Conservation (phyloP, 495 filamentous ascomycete genomes). For the Neurospora tetrasperma region DNA sequence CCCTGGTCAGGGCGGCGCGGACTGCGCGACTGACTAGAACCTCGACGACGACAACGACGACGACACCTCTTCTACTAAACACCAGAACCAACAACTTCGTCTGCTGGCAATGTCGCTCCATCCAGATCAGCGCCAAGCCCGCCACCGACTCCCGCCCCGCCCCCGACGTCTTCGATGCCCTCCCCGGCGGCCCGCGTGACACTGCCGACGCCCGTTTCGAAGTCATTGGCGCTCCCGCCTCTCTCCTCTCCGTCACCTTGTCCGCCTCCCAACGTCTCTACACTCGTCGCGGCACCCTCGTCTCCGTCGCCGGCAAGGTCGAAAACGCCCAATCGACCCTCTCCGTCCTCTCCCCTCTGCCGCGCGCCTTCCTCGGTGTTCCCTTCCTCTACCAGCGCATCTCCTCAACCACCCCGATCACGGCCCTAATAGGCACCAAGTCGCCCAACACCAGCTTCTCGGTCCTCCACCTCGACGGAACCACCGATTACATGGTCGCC, state of each 20-base stretch:
- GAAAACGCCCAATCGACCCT: constrained; percentile 87
- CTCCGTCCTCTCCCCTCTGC: constrained; percentile 74
- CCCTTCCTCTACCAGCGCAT: constrained; percentile 93
- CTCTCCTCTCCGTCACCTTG: constrained; percentile 82
- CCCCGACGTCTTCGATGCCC: constrained; percentile 36
- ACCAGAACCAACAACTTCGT: constrained; percentile 13
- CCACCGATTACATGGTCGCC: constrained; percentile 89
- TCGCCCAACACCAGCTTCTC: constrained; percentile 74
- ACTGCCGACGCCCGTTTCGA: constrained; percentile 78
- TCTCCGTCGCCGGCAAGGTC: constrained; percentile 77
- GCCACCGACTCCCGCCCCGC: constrained; percentile 37
- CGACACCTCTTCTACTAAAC: background rate
- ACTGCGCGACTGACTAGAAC: constrained; percentile 2
- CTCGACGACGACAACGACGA: background rate
- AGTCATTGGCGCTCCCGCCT: constrained; percentile 79
- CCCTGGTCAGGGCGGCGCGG: constrained; percentile 15
- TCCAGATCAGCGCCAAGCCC: constrained; percentile 45
- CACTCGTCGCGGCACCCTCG: constrained; percentile 80
- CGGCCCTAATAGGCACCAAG: constrained; percentile 76
- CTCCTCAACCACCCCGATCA: constrained; percentile 74
- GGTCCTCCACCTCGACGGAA: constrained; percentile 81
- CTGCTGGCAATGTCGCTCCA: constrained; percentile 39
- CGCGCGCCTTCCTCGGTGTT: constrained; percentile 64
- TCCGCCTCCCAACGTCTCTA: constrained; percentile 89
- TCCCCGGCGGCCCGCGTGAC: constrained; percentile 23